Conservation (phyloP, 2,329 filamentous ascomycete genomes). For the Dactylellina haptotyla region DNA sequence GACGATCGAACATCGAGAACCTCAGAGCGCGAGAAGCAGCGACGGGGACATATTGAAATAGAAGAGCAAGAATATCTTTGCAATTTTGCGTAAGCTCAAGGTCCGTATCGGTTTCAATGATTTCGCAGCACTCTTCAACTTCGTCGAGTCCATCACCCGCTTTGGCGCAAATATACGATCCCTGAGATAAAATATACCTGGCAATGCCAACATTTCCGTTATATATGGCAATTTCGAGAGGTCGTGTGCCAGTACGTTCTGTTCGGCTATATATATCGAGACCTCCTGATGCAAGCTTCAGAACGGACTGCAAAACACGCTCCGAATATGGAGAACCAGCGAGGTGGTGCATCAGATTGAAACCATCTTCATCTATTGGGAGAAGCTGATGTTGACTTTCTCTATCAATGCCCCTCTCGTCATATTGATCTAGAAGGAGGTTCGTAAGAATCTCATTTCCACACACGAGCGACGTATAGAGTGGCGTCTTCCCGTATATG, state of each 20-base stretch:
- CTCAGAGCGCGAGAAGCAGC: not conserved
- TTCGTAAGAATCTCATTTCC: not conserved
- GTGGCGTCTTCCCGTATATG: not conserved
- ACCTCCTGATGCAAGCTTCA: not conserved
- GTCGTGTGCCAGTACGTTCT: not conserved
- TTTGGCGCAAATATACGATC: not conserved
- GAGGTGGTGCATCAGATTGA: not conserved
- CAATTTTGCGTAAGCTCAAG: no score
- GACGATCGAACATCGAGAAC: not conserved
- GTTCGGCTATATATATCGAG: not conserved
- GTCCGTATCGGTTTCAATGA: not conserved
- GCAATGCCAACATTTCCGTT: not conserved
- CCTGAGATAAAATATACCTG: not conserved
- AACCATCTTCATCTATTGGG: not conserved
- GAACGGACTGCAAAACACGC: not conserved
- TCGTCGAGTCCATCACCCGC: not conserved
- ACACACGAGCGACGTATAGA: not conserved
- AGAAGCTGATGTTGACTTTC: not conserved
- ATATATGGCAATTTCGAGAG: not conserved
- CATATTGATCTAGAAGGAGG: not conserved
- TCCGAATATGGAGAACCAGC: not conserved
- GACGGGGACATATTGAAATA: not conserved
- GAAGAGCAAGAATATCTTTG: not conserved
- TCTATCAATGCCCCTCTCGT: not conserved
- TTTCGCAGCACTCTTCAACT: slow-evolving; percentile 3